phyloP scores from a whole-genome alignment of 176 grass and related monocot genomes.

The Triticum turgidum region DNA sequence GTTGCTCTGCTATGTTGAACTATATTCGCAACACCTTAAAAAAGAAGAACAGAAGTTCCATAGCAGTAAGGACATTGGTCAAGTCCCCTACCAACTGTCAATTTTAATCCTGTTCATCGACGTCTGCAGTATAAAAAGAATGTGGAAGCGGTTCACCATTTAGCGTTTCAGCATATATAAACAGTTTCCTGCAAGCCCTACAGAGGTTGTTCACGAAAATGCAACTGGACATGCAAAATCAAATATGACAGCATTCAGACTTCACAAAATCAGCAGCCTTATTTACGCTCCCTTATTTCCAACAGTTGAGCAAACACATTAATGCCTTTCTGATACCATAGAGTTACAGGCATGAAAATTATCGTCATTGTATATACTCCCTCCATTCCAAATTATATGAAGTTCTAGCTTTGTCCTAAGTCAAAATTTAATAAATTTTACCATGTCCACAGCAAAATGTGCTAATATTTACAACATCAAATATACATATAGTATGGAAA shows the following conservation, averaged over 20 bases:
- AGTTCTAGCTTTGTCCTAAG: not conserved
- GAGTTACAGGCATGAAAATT: not conserved
- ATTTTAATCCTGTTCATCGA: not conserved
- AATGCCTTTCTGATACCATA: not conserved
- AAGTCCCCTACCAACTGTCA: not conserved
- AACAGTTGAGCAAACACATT: not conserved
- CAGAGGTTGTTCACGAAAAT: not conserved
- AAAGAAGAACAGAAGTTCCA: not conserved
- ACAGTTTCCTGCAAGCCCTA: not conserved
- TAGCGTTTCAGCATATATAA: not conserved
- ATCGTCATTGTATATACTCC: not conserved
- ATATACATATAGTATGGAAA: no score
- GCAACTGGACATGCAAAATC: not conserved
- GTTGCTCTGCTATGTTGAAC: not conserved
- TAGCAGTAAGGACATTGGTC: not conserved
- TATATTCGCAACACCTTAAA: not conserved
- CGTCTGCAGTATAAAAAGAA: not conserved
- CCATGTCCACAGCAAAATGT: not conserved
- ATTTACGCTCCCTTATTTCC: not conserved
- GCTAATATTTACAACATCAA: no score
- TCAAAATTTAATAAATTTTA: not conserved
- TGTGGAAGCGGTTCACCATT: not conserved
- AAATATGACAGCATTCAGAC: not conserved
- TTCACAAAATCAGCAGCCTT: not conserved
- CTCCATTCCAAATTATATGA: not conserved